Base-by-base conservation (phyloP, 257 asterid species). In the Fraxinus excelsior region DNA sequence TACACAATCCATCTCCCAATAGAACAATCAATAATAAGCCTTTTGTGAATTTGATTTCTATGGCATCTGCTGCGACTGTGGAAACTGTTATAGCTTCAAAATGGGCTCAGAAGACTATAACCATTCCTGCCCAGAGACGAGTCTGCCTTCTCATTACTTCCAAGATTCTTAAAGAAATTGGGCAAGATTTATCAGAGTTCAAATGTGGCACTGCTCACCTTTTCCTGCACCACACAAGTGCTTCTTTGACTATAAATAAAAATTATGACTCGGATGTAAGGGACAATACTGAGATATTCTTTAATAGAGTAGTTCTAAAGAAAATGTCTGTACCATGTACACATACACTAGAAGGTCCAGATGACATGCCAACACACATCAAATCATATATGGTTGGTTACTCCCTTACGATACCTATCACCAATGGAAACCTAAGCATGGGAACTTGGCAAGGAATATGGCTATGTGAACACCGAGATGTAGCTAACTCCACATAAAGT, bases 391-490 rank as follows among this genome's bases (percentile, higher is more conserved):
- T 95, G 97, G 91, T 95, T 82, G 99, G 99, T 81, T 95, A 98
- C 87, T 79, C 91, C 34, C 92, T 95, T 72, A 90, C 87, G 91
- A 82, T 95, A 77, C 99, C 99, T 13, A 93, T 95, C 80, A 86
- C 99, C 6, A 87, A 90, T 74, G 97, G 98, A 81, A 90, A 84
- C 76, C 90, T 95, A 51, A 93, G 90, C 88, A 85, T 95, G 91
- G 99, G 99, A 82, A 91, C 99, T 83, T 95, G 99, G 99, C 99
- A 95, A 97, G 99, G 99, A 35, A 88, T 95, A 82, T 95, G 99
- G 99, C 86, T 95, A 72, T 95, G 99, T 19, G 99, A 95, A 85
- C 99, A 95, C 83, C 98, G 99, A 0, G 99, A 95, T 79, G 87
- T 87, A 58, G 96, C 97, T 65, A n/a, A 90, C 97, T 67, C 90